These are phyloP conservation scores for Fusarium redolens DNA, from an alignment of 2,329 filamentous ascomycete species.

Conservation along the genomic window DNA sequence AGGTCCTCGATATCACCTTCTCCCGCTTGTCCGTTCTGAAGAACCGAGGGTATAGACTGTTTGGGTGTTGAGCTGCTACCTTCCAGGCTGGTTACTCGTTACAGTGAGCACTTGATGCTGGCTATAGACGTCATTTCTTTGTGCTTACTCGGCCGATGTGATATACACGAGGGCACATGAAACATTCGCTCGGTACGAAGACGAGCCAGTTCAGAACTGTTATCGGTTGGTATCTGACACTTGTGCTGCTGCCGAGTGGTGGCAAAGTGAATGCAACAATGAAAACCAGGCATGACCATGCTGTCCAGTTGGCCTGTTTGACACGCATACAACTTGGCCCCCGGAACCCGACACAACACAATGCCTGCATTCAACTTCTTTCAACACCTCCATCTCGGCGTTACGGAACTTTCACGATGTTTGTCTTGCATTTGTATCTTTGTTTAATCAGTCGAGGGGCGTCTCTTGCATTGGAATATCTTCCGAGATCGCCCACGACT, in stretches of 20 bases:
- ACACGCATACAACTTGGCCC: not conserved
- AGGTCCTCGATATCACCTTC: not conserved
- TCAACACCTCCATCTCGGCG: not conserved
- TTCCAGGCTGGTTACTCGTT: not conserved
- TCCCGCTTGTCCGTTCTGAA: slow-evolving; percentile 23
- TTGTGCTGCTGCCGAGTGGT: not conserved
- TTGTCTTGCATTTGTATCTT: slow-evolving; percentile 1
- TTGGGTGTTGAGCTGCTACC: not conserved
- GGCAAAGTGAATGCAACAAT: not conserved
- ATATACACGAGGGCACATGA: not conserved
- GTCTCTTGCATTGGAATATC: slow-evolving; percentile 7
- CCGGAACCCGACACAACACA: not conserved
- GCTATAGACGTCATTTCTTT: slow-evolving; percentile 8
- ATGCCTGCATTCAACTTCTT: not conserved
- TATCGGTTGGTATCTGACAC: not conserved
- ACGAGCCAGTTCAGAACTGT: not conserved
- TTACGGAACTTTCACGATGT: slow-evolving; percentile 8
- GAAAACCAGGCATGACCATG: not conserved
- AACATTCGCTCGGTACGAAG: slow-evolving; percentile 2
- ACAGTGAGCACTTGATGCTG: not conserved
- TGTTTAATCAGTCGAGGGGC: not conserved
- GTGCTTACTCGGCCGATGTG: slow-evolving; percentile 5
- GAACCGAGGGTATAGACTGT: slow-evolving; percentile 10
- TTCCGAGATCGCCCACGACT: slow-evolving; percentile 12
- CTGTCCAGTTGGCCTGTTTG: not conserved